Conservation (phyloP, 768 basidiomycete species). For the Zangia roseola region DNA sequence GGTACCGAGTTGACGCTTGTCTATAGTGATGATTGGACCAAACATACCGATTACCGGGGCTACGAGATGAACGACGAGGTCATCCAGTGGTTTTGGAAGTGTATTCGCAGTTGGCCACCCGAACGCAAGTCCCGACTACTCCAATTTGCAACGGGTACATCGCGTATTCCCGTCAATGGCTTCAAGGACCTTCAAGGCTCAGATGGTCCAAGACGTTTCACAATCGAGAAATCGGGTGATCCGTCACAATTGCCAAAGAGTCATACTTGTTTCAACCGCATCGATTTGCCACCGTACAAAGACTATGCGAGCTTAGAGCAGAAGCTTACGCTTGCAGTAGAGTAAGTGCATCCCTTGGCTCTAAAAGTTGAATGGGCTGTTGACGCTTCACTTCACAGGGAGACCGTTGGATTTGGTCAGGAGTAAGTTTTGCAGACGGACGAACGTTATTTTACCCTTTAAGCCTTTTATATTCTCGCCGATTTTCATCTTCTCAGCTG, state of each 20-base stretch:
- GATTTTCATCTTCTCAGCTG: constrained; percentile 5
- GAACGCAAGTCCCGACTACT: constrained; percentile 96
- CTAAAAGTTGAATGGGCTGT: constrained; percentile 6
- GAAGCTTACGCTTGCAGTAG: constrained; percentile 91
- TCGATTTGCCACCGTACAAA: constrained; percentile 97
- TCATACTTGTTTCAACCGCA: constrained; percentile 94
- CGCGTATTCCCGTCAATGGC: constrained; percentile 95
- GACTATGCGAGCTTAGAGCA: constrained; percentile 93
- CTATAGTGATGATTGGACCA: constrained; percentile 91
- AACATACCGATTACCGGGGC: constrained; percentile 98
- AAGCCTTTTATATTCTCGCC: not conserved
- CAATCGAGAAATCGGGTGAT: constrained; percentile 98
- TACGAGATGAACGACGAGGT: constrained; percentile 95
- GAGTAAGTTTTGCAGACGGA: constrained; percentile 50
- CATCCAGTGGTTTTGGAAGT: constrained; percentile 99
- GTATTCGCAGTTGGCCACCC: constrained; percentile 94
- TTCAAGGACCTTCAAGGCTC: constrained; percentile 99
- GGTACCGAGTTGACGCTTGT: not conserved
- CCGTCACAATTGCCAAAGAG: constrained; percentile 96
- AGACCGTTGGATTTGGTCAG: constrained; percentile 93
- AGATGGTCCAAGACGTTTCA: constrained; percentile 95
- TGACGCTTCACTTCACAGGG: constrained; percentile 44
- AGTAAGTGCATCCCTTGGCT: constrained; percentile 52
- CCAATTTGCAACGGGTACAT: constrained; percentile 97
- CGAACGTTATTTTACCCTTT: constrained; percentile 15